Base-by-base conservation (phyloP, 768 basidiomycete genomes). In the Boletus sp. region DNA sequence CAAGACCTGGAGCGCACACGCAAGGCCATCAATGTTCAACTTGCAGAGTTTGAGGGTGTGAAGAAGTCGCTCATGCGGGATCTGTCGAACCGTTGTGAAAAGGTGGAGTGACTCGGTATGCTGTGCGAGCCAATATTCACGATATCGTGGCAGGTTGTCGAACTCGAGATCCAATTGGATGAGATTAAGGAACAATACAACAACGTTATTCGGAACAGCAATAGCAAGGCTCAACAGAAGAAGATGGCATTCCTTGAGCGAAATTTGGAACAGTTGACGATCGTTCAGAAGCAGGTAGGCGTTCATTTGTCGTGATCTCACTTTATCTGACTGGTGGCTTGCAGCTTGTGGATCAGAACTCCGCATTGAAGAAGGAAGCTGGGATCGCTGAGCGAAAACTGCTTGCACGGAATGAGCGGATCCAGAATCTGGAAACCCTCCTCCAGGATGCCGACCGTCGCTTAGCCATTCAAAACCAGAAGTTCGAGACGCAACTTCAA, bases 151-250 rank as follows among this genome's bases (percentile, higher is more conserved):
- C 60, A 97, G 95, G 97, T 99, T 41, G 96, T 99, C 51, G 97
- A 98, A 75, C 86, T 99, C 30, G 97, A 99, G 74, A 98, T 99
- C 62, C 95, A 98, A 71, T 79, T 99, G 35, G 97, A 98, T 67
- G 97, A 99, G 71, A 94, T 97, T 73, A 92, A 92, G 73, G 97
- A 99, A 75, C 95, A 98, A 70, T 99, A 99, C 76, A 96, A 94
- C 78, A 96, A 95, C 70, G 93, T 98, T 57, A 94, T 97, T 66
- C 89, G 93, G 60, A 97, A 97, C 72, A 95, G 94, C 77, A 98
- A 98, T 74, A 94, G 90, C 74, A 95, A 96, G 73, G 93, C 96
- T 7, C 97, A 99, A 65, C 93, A 96, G 77, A 95, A 96, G 84
- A 98, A 98, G 83, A 95, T 98, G 90, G 92, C 94, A 12, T 97